Conservation (phyloP, 2,329 filamentous ascomycete species). For the Aspergillus sp. region DNA sequence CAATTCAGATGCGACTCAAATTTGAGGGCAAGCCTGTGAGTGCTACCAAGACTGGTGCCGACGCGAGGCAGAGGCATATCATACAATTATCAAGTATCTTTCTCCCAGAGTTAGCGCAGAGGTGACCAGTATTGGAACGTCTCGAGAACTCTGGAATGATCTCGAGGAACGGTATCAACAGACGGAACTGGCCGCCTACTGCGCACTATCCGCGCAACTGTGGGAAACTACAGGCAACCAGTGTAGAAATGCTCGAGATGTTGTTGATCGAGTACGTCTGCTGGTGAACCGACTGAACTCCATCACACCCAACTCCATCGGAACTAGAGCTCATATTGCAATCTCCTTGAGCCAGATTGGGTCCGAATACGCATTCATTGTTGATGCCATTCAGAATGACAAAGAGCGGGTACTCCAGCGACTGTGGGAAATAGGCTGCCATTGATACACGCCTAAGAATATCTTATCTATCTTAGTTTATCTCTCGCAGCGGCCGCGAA, state of each 20-base stretch:
- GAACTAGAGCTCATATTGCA: neutral
- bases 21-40: neutral
- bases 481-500: too few species aligned
- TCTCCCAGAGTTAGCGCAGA: neutral
- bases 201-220: neutral
- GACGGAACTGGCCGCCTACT: neutral
- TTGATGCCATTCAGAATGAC: conserved; percentile 1
- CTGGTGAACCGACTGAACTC: neutral
- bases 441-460: too few species aligned
- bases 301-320: neutral
- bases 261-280: too few species aligned
- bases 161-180: neutral
- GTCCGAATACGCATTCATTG: conserved; percentile 1
- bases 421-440: neutral
- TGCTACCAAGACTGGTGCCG: conserved; percentile 1
- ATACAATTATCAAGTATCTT: conserved; percentile 1
- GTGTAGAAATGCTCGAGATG: neutral
- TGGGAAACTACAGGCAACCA: neutral
- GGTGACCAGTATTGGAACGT: neutral
- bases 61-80: neutral
- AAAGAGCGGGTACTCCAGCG: neutral
- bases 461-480: too few species aligned
- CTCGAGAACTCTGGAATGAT: neutral
- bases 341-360: neutral
- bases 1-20: neutral